phyloP scores from a whole-genome alignment of 1,139 yeast genomes.

The Arxiozyma heterogenica region DNA sequence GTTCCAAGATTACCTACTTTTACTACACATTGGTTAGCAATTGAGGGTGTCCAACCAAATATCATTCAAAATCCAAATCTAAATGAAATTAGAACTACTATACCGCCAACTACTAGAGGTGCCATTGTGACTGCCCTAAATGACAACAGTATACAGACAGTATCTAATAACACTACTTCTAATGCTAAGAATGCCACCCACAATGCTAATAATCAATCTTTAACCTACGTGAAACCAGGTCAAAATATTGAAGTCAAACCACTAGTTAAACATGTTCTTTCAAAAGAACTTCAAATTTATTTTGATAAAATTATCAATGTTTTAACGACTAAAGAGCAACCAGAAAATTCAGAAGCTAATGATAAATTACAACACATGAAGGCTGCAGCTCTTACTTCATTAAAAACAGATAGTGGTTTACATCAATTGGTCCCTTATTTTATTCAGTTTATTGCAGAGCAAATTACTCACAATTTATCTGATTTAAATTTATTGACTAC shows the following conservation, averaged over 20 bases:
- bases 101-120: conserved; percentile 58
- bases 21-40: conserved; percentile 97
- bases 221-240: conserved; percentile 35
- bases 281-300: conserved; percentile 87
- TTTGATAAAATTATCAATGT: conserved; percentile 88
- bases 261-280: conserved; percentile 88
- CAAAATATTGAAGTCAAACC: conserved; percentile 77
- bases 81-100: conserved; percentile 56
- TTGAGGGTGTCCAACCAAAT: conserved; percentile 97
- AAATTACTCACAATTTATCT: conserved; percentile 78
- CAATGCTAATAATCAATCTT: conserved; percentile 17
- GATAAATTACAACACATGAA: conserved; percentile 49
- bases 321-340: conserved; percentile 39
- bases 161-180: conserved; percentile 14
- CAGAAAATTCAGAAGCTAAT: conserved; percentile 10
- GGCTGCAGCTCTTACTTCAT: conserved; percentile 73
- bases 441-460: conserved; percentile 92
- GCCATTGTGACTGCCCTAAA: conserved; percentile 47
- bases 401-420: conserved; percentile 87
- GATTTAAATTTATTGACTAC: conserved; percentile 68
- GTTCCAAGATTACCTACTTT: conserved; percentile 88
- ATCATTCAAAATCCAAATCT: conserved; percentile 94
- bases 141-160: conserved; percentile 28
- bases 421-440: conserved; percentile 96
- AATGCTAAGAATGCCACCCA: conserved; percentile 7